Conservation (phyloP, 208 protist species). For the Acanthamoeba triangularis region DNA sequence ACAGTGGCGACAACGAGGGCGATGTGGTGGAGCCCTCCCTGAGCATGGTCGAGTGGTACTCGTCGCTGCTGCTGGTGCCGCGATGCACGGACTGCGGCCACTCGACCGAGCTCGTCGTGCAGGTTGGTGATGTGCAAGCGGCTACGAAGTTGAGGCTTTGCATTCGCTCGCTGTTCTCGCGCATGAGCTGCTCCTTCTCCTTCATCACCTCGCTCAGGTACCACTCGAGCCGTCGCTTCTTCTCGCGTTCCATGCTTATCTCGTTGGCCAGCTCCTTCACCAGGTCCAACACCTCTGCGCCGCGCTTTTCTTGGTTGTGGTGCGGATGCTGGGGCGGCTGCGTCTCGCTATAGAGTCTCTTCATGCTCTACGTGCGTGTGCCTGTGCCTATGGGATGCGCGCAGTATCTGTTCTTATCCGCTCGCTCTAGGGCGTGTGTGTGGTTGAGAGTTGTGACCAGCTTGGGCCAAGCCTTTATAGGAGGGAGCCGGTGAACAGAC, state of each 20-base stretch:
- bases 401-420: neutral
- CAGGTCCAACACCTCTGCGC: neutral
- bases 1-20: neutral
- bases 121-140: neutral
- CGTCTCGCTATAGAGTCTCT: neutral
- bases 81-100: neutral
- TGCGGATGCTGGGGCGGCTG: neutral
- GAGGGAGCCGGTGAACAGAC: neutral
- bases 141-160: neutral
- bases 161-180: conserved; percentile 36
- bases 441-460: neutral
- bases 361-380: neutral
- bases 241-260: conserved; percentile 36
- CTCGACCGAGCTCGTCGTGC: neutral
- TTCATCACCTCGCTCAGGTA: conserved; percentile 46
- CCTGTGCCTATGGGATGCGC: neutral
- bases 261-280: neutral
- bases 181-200: conserved; percentile 60
- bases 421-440: neutral
- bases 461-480: neutral
- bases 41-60: neutral
- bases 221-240: conserved; percentile 60
- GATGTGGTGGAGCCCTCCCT: neutral
- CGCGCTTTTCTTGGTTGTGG: neutral
- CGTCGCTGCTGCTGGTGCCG: neutral